Evolutionary conservation across 2,329 filamentous ascomycete species (phyloP).

Genomic region (Exophiala oligosperma): DNA sequence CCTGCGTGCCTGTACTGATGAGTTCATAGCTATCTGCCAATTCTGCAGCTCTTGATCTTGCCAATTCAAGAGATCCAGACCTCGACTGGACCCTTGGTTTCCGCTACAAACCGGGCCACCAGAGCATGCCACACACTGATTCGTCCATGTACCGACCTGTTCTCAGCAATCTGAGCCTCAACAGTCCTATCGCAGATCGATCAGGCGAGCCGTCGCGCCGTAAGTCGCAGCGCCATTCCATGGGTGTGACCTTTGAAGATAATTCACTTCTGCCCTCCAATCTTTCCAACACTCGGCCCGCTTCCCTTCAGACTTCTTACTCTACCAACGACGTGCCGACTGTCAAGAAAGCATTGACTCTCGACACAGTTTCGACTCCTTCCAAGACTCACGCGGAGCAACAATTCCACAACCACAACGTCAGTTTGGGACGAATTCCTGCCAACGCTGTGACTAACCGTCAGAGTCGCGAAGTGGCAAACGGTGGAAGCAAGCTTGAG

Average conservation of each 20-base stretch:
- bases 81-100: slow-evolving; percentile 65
- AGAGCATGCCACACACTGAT: slow-evolving; percentile 59
- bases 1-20: slow-evolving; percentile 12
- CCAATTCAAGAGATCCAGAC: slow-evolving; percentile 66
- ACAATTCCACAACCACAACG: slow-evolving; percentile 70
- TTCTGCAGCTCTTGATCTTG: slow-evolving; percentile 77
- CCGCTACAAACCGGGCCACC: slow-evolving; percentile 66
- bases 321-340: slow-evolving; percentile 88
- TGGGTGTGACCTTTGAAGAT: slow-evolving; percentile 41
- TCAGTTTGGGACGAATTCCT: slow-evolving; percentile 77
- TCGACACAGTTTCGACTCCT: slow-evolving; percentile 42
- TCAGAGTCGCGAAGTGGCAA: slow-evolving; percentile 68
- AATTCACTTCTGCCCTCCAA: slow-evolving; percentile 28
- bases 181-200: slow-evolving; percentile 34
- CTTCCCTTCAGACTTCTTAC: slow-evolving; percentile 73
- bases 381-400: slow-evolving; percentile 63
- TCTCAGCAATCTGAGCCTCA: slow-evolving; percentile 36
- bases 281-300: slow-evolving; percentile 48
- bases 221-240: slow-evolving; percentile 43
- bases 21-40: slow-evolving; percentile 72
- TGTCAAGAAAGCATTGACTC: slow-evolving; percentile 66
- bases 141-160: slow-evolving; percentile 41
- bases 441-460: slow-evolving; percentile 64
- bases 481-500: slow-evolving; percentile 29
- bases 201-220: slow-evolving; percentile 37